Percentiles rank a stretch among this genome's conserved stretches.
Evolutionary conservation across 768 basidiomycete genomes (phyloP).

Genomic region (Trametopsis cervina): DNA sequence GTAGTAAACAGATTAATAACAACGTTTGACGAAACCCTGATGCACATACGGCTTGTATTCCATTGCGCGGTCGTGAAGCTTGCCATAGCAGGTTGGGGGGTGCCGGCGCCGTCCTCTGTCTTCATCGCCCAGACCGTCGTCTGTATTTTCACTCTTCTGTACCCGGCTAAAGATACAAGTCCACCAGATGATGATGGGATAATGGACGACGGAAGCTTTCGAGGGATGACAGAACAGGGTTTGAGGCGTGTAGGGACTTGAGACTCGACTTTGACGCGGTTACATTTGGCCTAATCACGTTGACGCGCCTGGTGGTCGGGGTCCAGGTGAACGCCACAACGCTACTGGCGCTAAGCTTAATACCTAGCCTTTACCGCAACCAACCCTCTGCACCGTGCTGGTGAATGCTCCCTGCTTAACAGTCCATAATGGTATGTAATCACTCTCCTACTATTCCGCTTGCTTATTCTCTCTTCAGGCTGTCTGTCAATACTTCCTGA

Average conservation of each 20-base stretch:
- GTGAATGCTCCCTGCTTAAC: too few relatives aligned
- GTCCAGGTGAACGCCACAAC: background rate
- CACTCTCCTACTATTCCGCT: background rate
- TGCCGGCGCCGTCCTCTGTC: slow-evolving; percentile 29
- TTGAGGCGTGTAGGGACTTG: too few relatives aligned
- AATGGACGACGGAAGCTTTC: too few relatives aligned
- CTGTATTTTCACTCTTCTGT: too few relatives aligned
- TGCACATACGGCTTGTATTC: slow-evolving; percentile 30
- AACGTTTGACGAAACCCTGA: background rate
- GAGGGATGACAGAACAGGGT: too few relatives aligned
- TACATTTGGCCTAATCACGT: too few relatives aligned
- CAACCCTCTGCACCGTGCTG: background rate
- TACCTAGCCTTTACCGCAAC: background rate
- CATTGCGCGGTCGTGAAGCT: slow-evolving; percentile 33
- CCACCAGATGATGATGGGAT: too few relatives aligned
- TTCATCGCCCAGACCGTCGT: slow-evolving; percentile 31
- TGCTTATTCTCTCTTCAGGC: slow-evolving; percentile 25
- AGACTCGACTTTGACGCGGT: too few relatives aligned
- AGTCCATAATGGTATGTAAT: background rate
- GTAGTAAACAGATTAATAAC: background rate
- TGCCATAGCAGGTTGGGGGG: slow-evolving; percentile 22
- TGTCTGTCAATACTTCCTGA: slow-evolving; percentile 56
- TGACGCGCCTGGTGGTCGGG: background rate
- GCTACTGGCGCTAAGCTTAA: background rate
- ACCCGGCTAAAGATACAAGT: too few relatives aligned